Conservation (phyloP, 2,329 filamentous ascomycete species). For the Tolypocladium pustulatum region DNA sequence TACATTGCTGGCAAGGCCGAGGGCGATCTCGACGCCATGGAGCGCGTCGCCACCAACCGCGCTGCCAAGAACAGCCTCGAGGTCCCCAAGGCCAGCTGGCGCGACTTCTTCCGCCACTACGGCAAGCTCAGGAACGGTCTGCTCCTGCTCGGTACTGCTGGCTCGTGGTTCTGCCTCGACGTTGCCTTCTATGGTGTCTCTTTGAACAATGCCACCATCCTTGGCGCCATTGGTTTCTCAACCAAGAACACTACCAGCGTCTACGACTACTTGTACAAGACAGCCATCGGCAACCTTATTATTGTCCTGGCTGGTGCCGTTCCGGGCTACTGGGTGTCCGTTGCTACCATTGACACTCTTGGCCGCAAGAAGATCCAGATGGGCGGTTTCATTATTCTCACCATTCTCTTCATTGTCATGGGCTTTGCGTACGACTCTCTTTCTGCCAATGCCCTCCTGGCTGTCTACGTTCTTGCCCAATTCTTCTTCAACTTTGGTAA, state of each 20-base stretch:
- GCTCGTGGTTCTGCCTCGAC: constrained; percentile 71
- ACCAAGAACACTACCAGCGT: constrained; percentile 35
- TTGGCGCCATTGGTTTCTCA: constrained; percentile 62
- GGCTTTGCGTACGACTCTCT: constrained; percentile 50
- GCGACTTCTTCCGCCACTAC: constrained; percentile 64
- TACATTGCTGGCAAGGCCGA: constrained; percentile 58
- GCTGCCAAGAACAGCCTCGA: constrained; percentile 44
- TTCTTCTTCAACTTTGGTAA: constrained; percentile 48
- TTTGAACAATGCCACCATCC: constrained; percentile 66
- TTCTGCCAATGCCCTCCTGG: constrained; percentile 39
- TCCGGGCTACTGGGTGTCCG: constrained; percentile 74
- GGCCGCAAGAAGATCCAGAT: constrained; percentile 72
- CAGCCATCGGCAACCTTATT: constrained; percentile 68
- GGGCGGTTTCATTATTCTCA: constrained; percentile 49
- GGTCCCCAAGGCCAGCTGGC: constrained; percentile 56
- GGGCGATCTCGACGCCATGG: constrained; percentile 55
- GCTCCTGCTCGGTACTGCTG: constrained; percentile 67
- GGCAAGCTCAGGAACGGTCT: constrained; percentile 59
- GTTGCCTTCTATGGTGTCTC: constrained; percentile 57
- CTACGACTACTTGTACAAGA: constrained; percentile 63
- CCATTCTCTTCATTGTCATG: constrained; percentile 50
- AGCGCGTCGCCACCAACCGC: constrained; percentile 47
- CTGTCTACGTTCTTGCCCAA: constrained; percentile 44
- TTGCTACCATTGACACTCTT: constrained; percentile 61
- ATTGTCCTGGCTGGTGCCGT: constrained; percentile 70